Conservation (phyloP, 148 eudicot species). For the Rhododendron griersonianum region DNA sequence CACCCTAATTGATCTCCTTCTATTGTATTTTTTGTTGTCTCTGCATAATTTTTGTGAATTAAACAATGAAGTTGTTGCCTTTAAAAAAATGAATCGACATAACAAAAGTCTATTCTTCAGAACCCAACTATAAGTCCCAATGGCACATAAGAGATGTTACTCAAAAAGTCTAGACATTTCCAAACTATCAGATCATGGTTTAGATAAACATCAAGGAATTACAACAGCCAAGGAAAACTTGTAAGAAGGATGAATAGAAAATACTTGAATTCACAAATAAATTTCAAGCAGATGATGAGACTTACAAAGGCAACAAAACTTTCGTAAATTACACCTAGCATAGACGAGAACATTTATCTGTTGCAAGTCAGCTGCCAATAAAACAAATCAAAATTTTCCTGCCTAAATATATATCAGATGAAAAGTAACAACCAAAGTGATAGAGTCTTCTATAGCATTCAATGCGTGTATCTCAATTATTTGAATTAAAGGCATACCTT, state of each 20-base stretch:
- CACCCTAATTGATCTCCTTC: too few relatives aligned
- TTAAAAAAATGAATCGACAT: too few relatives aligned
- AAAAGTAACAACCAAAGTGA: background rate
- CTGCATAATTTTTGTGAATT: too few relatives aligned
- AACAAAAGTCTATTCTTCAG: too few relatives aligned
- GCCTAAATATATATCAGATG: background rate
- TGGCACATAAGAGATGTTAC: too few relatives aligned
- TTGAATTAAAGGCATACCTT: slow-evolving; percentile 32
- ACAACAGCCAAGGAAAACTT: background rate
- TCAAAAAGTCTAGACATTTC: background rate
- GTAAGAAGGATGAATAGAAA: background rate
- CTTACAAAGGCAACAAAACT: too few relatives aligned
- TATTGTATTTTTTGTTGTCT: too few relatives aligned
- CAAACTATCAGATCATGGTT: background rate
- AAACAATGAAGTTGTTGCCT: too few relatives aligned
- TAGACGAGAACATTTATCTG: too few relatives aligned
- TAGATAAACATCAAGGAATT: background rate
- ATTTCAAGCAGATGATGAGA: too few relatives aligned
- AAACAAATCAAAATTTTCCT: background rate
- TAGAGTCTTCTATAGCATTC: background rate
- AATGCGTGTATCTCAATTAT: background rate
- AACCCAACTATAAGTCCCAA: too few relatives aligned
- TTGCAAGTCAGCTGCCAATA: background rate
- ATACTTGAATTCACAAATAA: background rate
- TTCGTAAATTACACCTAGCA: too few relatives aligned